A percentile compares a stretch with the other conserved stretches of the same genome.
These are phyloP conservation scores for Phytophthora fragariae DNA, from an alignment of 352 stramenopile genomes.

Conservation along the genomic window DNA sequence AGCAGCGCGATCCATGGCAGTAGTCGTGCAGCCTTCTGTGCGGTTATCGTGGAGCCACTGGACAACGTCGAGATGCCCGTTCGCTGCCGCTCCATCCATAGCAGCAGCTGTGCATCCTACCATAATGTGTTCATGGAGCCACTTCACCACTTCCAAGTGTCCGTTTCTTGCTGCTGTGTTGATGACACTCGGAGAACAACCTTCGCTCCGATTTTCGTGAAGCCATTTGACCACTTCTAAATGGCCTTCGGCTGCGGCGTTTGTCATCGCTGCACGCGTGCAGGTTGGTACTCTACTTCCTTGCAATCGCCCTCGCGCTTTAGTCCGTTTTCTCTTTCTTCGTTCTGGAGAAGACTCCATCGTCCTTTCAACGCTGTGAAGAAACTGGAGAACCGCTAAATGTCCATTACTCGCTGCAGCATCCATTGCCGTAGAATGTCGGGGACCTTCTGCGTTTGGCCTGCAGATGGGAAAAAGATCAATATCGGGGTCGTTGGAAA, in stretches of 20 bases:
- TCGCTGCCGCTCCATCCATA: slow-evolving; percentile 32
- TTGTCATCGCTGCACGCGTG: slow-evolving; percentile 45
- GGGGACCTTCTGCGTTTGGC: slow-evolving; percentile 14
- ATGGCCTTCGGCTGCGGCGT: slow-evolving; percentile 39
- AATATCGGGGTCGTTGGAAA: slow-evolving; percentile 12
- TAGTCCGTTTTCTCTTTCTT: slow-evolving; percentile 21
- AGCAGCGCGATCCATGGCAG: slow-evolving; percentile 44
- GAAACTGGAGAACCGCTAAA: slow-evolving; percentile 40
- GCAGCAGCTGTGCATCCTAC: slow-evolving; percentile 26
- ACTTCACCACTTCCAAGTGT: slow-evolving; percentile 43
- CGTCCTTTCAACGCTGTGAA: slow-evolving; percentile 22
- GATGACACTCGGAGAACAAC: slow-evolving; percentile 41
- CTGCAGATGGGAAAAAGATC: slow-evolving; percentile 29
- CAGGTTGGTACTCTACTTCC: slow-evolving; percentile 16
- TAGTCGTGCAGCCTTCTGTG: slow-evolving; percentile 31
- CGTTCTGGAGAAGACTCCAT: slow-evolving; percentile 27
- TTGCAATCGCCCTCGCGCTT: slow-evolving; percentile 1
- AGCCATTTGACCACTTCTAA: slow-evolving; percentile 44
- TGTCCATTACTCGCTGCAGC: slow-evolving; percentile 21
- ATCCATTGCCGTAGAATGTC: slow-evolving; percentile 33
- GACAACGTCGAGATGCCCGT: slow-evolving; percentile 34
- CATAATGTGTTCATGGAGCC: slow-evolving; percentile 35
- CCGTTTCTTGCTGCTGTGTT: slow-evolving; percentile 43
- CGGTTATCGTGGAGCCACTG: slow-evolving; percentile 34
- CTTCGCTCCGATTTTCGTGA: slow-evolving; percentile 37